These are phyloP conservation scores for Moricandia arvensis DNA, from an alignment of 345 rosid genomes.

Conservation along the genomic window DNA sequence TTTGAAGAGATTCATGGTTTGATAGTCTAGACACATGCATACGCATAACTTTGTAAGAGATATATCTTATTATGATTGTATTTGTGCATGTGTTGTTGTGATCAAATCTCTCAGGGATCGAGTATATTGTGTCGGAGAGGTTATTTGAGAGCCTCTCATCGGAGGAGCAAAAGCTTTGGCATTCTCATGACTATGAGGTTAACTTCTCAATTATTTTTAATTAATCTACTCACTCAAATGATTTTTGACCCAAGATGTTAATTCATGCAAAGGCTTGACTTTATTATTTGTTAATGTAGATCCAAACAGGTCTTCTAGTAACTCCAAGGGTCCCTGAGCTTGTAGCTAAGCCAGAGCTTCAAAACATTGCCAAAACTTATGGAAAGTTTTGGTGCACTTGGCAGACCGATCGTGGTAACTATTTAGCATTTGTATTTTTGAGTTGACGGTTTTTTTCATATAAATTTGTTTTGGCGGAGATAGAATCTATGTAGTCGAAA, in stretches of 20 bases:
- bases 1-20: no score
- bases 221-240: background rate
- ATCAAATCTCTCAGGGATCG: no score
- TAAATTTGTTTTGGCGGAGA: no score
- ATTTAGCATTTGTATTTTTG: background rate
- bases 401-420: slow-evolving; percentile 58
- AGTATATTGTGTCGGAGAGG: slow-evolving; percentile 51
- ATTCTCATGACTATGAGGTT: no score
- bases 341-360: slow-evolving; percentile 54
- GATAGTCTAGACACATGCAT: no score
- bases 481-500: background rate
- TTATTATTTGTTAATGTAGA: slow-evolving; percentile 27
- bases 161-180: no score
- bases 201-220: no score
- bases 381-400: no score
- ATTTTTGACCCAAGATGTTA: background rate
- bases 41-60: no score
- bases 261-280: background rate
- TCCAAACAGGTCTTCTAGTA: slow-evolving; percentile 57
- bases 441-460: background rate
- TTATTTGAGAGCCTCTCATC: slow-evolving; percentile 50
- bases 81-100: background rate
- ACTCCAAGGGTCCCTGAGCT: slow-evolving; percentile 65
- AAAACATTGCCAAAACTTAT: no score
- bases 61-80: background rate